A percentile compares a stretch with the other conserved stretches of the same genome.
Conservation (phyloP, 257 asterid genomes). For the Rhazya stricta region DNA sequence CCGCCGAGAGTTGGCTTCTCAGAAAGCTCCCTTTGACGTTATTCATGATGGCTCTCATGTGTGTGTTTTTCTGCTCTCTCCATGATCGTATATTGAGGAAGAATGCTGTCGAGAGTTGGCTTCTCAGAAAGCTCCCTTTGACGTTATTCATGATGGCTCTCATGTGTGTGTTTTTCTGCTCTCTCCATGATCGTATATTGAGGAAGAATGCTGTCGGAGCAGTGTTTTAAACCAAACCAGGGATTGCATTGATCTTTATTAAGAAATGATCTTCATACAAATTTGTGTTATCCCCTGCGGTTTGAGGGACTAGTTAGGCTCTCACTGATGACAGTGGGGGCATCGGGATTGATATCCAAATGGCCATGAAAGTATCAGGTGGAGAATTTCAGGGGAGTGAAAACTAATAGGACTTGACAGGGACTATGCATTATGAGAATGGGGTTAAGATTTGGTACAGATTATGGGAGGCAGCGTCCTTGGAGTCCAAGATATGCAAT, state of each 20-base stretch:
- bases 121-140: constrained; percentile 18
- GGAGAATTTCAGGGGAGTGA: neutral
- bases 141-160: constrained; percentile 3
- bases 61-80: neutral
- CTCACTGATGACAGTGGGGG: neutral
- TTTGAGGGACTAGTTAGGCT: neutral
- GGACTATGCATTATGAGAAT: neutral
- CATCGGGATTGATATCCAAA: neutral
- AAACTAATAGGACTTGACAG: neutral
- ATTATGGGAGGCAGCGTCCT: neutral
- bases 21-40: constrained; percentile 17
- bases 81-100: neutral
- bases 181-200: neutral
- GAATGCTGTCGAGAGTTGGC: constrained; percentile 15
- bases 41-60: neutral
- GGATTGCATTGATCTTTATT: neutral
- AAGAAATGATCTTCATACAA: neutral
- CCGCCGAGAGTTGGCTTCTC: constrained; percentile 15
- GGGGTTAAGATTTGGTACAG: neutral
- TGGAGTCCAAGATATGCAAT: neutral
- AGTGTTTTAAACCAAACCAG: neutral
- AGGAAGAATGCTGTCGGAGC: neutral
- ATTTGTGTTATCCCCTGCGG: neutral
- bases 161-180: neutral
- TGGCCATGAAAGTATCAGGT: neutral